Base-by-base conservation (phyloP, 129 eudicot species). In the Erigeron canadensis region DNA sequence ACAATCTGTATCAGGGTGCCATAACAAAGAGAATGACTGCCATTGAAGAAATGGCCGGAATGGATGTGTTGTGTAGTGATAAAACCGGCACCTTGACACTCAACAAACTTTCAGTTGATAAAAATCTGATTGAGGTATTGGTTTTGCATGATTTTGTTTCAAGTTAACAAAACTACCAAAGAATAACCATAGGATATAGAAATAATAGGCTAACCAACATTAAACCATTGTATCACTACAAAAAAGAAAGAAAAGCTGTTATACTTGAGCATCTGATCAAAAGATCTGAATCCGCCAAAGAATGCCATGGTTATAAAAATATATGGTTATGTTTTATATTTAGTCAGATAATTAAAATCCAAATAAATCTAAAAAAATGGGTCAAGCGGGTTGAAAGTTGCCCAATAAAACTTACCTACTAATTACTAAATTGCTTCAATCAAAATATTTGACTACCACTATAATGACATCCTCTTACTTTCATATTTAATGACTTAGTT, bases 41-140 rank as follows among this genome's bases (percentile, higher is more conserved):
- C 10, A 84, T 84, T 21, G 88, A 84, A 74, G 87, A 84, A 77
- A 84, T 84, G 88, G 88, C 88, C 2, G 85, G 88, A 51, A 84
- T 84, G 88, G 88, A 84, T 84, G 88, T 84, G 69, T 71, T 84
- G 68, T 84, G 88, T 46, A 84, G 88, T 84, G 88, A 84, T 80
- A 84, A 84, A 77, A 84, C 88, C 1, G 88, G 88, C 67, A 84
- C 88, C 65, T 58, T 84, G 44, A 84, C 88, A 41, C 88, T 84
- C 44, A 84, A 84, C 80, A 84, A 80, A 71, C 88, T 84, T 37
- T 67, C 85, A 4, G 88, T 84, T 5, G 88, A 84, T 82, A 84
- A 80, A 77, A 84, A 73, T 77, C 48, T 84, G 65, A 59, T 84
- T 43, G 88, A 84, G 88, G 87, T 80, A 73, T 63, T 7, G 18